These are phyloP conservation scores for Pistacia integerrima DNA, from an alignment of 345 rosid species.

Conservation along the genomic window DNA sequence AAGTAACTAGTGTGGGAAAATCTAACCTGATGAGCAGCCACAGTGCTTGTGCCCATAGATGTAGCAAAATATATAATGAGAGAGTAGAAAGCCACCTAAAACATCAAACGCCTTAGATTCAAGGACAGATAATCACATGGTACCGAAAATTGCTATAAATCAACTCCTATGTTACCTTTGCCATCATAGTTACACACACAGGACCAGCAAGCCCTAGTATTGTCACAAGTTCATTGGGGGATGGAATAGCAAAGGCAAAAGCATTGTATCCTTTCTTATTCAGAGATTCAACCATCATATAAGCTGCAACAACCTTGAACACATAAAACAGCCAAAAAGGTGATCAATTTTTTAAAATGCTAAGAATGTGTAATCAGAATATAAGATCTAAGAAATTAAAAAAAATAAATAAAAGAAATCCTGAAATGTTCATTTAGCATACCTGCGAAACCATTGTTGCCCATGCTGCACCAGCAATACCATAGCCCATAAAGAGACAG, in stretches of 20 bases:
- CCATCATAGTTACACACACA: slow-evolving; percentile 57
- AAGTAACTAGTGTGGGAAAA: background rate
- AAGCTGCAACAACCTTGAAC: slow-evolving; percentile 78
- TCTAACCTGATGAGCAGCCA: slow-evolving; percentile 94
- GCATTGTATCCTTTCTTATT: slow-evolving; percentile 78
- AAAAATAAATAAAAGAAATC: background rate
- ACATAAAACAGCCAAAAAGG: background rate
- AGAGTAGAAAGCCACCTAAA: slow-evolving; percentile 79
- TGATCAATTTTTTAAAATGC: background rate
- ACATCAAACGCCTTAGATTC: slow-evolving; percentile 26
- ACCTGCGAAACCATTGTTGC: slow-evolving; percentile 91
- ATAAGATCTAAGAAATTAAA: background rate
- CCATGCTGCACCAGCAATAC: slow-evolving; percentile 97
- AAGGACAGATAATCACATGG: background rate
- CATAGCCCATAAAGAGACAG: slow-evolving; percentile 77
- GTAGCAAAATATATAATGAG: slow-evolving; percentile 79
- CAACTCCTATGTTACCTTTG: slow-evolving; percentile 48
- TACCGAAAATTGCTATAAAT: slow-evolving; percentile 16
- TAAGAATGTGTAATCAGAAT: background rate
- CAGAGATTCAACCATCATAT: slow-evolving; percentile 83
- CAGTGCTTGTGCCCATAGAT: slow-evolving; percentile 71
- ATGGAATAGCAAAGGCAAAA: slow-evolving; percentile 60
- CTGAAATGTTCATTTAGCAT: slow-evolving; percentile 11
- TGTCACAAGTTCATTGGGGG: slow-evolving; percentile 54
- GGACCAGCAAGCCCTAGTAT: slow-evolving; percentile 75